phyloP scores from a whole-genome alignment of 192 early-diverging fungal species.

The Backusella psychrophila region DNA sequence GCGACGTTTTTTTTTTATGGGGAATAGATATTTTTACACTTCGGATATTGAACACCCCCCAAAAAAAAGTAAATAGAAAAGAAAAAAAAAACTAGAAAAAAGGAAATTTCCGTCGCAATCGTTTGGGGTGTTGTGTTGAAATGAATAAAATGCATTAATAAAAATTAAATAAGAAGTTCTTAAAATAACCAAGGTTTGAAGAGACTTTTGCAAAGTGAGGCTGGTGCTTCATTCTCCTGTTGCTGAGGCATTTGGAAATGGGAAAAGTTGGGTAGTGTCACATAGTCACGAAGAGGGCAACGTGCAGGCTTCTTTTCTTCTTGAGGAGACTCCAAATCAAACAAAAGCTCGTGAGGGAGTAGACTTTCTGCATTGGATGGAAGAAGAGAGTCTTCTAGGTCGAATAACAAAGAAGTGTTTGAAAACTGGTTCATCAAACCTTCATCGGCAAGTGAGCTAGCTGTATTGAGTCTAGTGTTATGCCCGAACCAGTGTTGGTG shows the following conservation, averaged over 20 bases:
- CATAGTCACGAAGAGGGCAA: constrained; percentile 16
- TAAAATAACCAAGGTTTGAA: constrained; percentile 15
- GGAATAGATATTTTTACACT: not conserved
- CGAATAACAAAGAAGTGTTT: not conserved
- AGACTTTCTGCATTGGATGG: constrained; percentile 14
- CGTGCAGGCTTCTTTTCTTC: not conserved
- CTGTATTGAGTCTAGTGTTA: not conserved
- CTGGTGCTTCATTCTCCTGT: not conserved
- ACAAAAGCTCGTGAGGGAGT: constrained; percentile 11
- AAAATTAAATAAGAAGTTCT: not conserved
- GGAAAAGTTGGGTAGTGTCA: not conserved
- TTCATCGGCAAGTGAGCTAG: not conserved
- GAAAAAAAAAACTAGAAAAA: not conserved
- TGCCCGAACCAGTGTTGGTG: not conserved
- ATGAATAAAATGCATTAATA: not conserved
- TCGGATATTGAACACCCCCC: not conserved
- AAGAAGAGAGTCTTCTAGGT: constrained; percentile 9
- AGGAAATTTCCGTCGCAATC: not conserved
- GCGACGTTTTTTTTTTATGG: constrained; percentile 1
- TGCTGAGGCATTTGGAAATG: constrained; percentile 9
- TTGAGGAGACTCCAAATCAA: constrained; percentile 9
- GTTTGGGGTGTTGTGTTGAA: not conserved
- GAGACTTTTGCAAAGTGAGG: not conserved
- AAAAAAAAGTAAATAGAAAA: not conserved
- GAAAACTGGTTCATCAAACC: not conserved